phyloP scores from a whole-genome alignment of 2,329 filamentous ascomycete genomes.

The Ceratocystis lukuohia region DNA sequence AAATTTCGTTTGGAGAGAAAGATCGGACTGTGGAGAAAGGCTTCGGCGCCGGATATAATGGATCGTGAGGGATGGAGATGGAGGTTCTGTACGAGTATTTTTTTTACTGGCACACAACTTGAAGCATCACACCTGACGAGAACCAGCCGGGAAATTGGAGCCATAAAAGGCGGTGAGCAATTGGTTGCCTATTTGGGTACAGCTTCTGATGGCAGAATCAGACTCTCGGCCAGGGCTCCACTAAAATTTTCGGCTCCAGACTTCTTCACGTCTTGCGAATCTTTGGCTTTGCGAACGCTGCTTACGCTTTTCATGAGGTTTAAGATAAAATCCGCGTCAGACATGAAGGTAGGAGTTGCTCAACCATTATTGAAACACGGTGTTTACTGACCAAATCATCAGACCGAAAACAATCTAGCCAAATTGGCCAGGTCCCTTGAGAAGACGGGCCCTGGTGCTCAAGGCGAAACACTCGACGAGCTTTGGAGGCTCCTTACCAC shows the following conservation, averaged over 20 bases:
- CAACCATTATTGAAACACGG: neutral
- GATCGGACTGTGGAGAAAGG: conserved; percentile 9
- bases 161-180: conserved; percentile 33
- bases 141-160: conserved; percentile 29
- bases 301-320: conserved; percentile 15
- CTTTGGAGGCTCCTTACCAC: conserved; percentile 38
- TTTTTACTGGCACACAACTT: conserved; percentile 10
- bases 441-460: conserved; percentile 33
- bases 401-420: conserved; percentile 33
- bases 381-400: conserved; percentile 20
- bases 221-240: conserved; percentile 15
- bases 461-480: conserved; percentile 35
- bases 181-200: conserved; percentile 21
- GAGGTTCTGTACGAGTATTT: conserved; percentile 11
- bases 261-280: neutral
- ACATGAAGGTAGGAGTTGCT: conserved; percentile 4
- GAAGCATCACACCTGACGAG: conserved; percentile 23
- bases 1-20: conserved; percentile 9
- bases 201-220: conserved; percentile 32
- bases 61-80: conserved; percentile 11
- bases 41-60: conserved; percentile 11
- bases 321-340: neutral
- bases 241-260: conserved; percentile 19
- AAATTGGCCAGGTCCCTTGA: conserved; percentile 43
- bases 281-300: conserved; percentile 14